phyloP scores from a whole-genome alignment of 768 basidiomycete genomes.

The Artomyces pyxidatus region DNA sequence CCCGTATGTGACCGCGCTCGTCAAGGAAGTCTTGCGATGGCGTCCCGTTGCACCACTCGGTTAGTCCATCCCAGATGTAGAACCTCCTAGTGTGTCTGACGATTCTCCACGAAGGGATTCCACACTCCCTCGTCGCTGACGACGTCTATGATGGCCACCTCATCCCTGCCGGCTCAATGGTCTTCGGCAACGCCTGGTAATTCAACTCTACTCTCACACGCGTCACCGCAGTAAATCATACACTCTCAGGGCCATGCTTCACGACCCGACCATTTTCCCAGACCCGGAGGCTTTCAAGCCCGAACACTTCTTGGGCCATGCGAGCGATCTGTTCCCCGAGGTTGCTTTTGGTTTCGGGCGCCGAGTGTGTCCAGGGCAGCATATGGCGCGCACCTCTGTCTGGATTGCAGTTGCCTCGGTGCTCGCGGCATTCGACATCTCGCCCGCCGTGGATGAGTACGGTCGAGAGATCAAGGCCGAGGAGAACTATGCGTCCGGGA shows the following conservation, averaged over 20 bases:
- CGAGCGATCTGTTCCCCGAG: not conserved
- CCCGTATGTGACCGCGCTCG: slow-evolving; percentile 19
- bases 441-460: slow-evolving; percentile 1
- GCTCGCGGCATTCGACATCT: slow-evolving; percentile 8
- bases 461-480: not conserved
- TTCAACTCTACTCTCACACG: not conserved
- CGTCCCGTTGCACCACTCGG: slow-evolving; percentile 19
- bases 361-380: slow-evolving; percentile 6
- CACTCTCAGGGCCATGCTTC: slow-evolving; percentile 9
- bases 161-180: slow-evolving; percentile 24
- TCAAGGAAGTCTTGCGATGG: slow-evolving; percentile 22
- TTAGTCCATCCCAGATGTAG: not conserved
- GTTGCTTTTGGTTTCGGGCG: slow-evolving; percentile 6
- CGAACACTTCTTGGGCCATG: slow-evolving; percentile 12
- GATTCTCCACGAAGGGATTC: slow-evolving; percentile 10
- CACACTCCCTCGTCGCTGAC: slow-evolving; percentile 15
- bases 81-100: not conserved
- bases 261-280: slow-evolving; percentile 5
- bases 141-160: slow-evolving; percentile 21
- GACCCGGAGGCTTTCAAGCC: slow-evolving; percentile 8
- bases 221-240: not conserved
- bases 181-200: slow-evolving; percentile 18
- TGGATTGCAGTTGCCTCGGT: slow-evolving; percentile 6
- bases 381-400: not conserved
- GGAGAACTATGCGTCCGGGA: not conserved